Conservation (phyloP, 1,284 basidiomycete species). For the Apiotrichum veenhuisii region DNA sequence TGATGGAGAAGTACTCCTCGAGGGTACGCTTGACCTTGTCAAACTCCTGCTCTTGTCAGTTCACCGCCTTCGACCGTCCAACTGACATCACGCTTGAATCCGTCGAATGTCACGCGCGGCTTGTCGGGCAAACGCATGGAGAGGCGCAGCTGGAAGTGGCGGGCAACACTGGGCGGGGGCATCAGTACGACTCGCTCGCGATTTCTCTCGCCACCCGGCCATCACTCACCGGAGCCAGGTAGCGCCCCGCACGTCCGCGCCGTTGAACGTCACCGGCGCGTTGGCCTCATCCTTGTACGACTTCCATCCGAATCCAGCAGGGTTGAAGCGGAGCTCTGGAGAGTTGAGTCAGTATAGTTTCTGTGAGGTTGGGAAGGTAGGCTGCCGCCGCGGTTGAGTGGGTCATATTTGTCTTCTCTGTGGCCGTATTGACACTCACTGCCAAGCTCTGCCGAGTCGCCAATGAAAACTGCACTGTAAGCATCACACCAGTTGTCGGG, state of each 20-base stretch:
- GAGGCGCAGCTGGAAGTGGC: conserved; percentile 84
- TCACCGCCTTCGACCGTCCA: not conserved
- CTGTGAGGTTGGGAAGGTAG: not conserved
- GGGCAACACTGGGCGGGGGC: conserved; percentile 63
- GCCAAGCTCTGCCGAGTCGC: conserved; percentile 66
- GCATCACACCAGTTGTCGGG: not conserved
- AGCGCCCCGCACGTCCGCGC: conserved; percentile 75
- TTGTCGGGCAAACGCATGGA: conserved; percentile 59
- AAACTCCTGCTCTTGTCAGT: conserved; percentile 61
- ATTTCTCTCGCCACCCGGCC: not conserved
- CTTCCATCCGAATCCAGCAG: conserved; percentile 88
- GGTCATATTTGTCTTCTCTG: no score
- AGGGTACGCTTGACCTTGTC: conserved; percentile 71
- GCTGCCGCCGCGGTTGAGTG: no score
- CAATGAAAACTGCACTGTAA: conserved; percentile 61
- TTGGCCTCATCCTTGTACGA: conserved; percentile 56
- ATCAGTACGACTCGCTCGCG: not conserved
- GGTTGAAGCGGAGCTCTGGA: conserved; percentile 79
- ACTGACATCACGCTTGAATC: conserved; percentile 82
- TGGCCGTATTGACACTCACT: conserved; percentile 59
- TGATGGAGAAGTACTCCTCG: conserved; percentile 79
- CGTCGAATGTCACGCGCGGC: conserved; percentile 77
- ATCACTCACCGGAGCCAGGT: conserved; percentile 66
- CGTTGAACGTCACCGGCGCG: conserved; percentile 59
- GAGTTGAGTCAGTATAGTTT: not conserved